Evolutionary conservation across 257 asterid species (phyloP).

Genomic region (Agastache rugosa): DNA sequence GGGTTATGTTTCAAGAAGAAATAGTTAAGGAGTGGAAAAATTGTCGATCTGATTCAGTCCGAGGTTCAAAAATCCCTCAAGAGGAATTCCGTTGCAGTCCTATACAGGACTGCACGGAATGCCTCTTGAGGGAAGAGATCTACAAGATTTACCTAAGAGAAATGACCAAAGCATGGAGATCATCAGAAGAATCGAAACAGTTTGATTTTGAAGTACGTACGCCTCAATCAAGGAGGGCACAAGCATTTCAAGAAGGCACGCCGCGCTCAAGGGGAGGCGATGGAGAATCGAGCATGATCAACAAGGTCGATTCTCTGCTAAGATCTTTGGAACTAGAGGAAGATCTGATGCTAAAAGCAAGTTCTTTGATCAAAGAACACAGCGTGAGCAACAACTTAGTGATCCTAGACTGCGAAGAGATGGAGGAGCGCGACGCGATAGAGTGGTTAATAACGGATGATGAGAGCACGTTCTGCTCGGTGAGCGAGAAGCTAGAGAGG

Average conservation of each 20-base stretch:
- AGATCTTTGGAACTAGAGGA: constrained; percentile 49
- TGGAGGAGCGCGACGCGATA: constrained; percentile 55
- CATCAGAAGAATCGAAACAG: constrained; percentile 18
- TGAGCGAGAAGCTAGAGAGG: constrained; percentile 53
- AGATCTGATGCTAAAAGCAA: constrained; percentile 48
- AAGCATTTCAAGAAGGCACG: constrained; percentile 21
- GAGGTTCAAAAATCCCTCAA: background rate
- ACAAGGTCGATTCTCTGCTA: constrained; percentile 43
- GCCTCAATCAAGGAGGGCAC: constrained; percentile 31
- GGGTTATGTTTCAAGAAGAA: background rate
- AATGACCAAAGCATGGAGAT: constrained; percentile 40
- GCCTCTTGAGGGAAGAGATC: constrained; percentile 49
- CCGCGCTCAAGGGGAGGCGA: constrained; percentile 41
- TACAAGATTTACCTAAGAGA: constrained; percentile 47
- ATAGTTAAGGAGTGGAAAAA: background rate
- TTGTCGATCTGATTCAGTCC: background rate
- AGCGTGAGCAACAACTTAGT: constrained; percentile 46
- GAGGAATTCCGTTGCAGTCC: background rate
- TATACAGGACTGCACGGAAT: constrained; percentile 22
- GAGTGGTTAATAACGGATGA: constrained; percentile 61
- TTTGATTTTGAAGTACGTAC: constrained; percentile 29
- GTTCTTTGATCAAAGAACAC: constrained; percentile 50
- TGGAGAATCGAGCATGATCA: constrained; percentile 46
- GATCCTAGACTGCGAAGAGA: constrained; percentile 52
- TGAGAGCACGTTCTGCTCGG: constrained; percentile 50